Conservation (phyloP, 2,329 filamentous ascomycete genomes). For the Fusarium odoratissimum region DNA sequence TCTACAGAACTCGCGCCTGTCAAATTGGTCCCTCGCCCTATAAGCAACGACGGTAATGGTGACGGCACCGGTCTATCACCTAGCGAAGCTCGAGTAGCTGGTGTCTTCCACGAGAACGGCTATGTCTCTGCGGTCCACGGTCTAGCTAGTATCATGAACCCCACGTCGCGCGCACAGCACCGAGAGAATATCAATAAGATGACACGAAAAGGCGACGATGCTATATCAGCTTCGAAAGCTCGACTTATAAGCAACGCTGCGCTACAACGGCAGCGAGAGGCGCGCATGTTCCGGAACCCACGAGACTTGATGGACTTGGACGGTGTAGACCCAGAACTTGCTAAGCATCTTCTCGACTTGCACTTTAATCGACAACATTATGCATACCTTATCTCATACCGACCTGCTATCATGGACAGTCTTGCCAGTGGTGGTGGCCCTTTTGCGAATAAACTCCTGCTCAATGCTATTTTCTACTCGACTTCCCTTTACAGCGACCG, state of each 20-base stretch:
- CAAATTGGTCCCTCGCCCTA: slow-evolving; percentile 40
- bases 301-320: slow-evolving; percentile 50
- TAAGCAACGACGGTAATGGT: slow-evolving; percentile 46
- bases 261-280: slow-evolving; percentile 49
- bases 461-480: slow-evolving; percentile 56
- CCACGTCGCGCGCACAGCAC: slow-evolving; percentile 45
- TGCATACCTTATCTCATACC: slow-evolving; percentile 53
- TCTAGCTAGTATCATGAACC: slow-evolving; percentile 51
- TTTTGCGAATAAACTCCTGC: slow-evolving; percentile 52
- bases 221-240: slow-evolving; percentile 47
- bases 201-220: slow-evolving; percentile 43
- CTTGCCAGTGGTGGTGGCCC: slow-evolving; percentile 50
- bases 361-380: slow-evolving; percentile 54
- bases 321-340: slow-evolving; percentile 49
- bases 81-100: slow-evolving; percentile 50
- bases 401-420: slow-evolving; percentile 54
- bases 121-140: slow-evolving; percentile 51
- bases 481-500: slow-evolving; percentile 54
- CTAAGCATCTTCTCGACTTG: slow-evolving; percentile 52
- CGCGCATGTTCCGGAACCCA: slow-evolving; percentile 47
- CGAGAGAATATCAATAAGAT: slow-evolving; percentile 47
- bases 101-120: slow-evolving; percentile 51
- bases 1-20: slow-evolving; percentile 30
- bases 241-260: slow-evolving; percentile 52
- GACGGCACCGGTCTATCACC: slow-evolving; percentile 47